phyloP scores from a whole-genome alignment of 176 grass and related monocot species.

The Avena eriantha region DNA sequence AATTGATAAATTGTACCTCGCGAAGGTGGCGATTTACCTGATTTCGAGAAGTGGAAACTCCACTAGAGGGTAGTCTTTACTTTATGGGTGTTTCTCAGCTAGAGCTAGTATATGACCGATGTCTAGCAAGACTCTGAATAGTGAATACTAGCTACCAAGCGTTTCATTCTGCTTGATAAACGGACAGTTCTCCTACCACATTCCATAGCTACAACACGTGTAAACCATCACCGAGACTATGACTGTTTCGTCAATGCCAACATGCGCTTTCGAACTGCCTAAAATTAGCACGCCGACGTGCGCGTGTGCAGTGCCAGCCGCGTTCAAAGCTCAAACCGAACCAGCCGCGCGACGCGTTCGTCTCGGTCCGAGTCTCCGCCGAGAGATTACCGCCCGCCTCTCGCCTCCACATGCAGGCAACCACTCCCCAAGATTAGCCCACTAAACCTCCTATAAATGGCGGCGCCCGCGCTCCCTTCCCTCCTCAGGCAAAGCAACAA shows the following conservation, averaged over 20 bases:
- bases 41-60: neutral
- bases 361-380: neutral
- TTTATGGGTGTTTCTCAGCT: neutral
- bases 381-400: conserved; percentile 16
- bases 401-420: conserved; percentile 44
- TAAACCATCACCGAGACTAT: neutral
- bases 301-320: neutral
- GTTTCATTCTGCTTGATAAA: neutral
- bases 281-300: neutral
- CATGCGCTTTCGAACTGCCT: neutral
- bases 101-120: neutral
- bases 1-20: neutral
- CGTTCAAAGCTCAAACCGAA: conserved; percentile 5
- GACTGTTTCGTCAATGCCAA: neutral
- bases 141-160: neutral
- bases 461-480: neutral
- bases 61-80: neutral
- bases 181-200: neutral
- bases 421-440: conserved; percentile 38
- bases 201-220: neutral
- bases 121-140: neutral
- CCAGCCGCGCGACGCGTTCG: conserved; percentile 38
- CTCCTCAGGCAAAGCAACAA: conserved; percentile 57
- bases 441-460: conserved; percentile 65
- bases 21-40: neutral